Percentiles rank a stretch among this genome's conserved stretches.
Conservation (phyloP, 2,329 filamentous ascomycete species). For the Pseudonectria buxi region DNA sequence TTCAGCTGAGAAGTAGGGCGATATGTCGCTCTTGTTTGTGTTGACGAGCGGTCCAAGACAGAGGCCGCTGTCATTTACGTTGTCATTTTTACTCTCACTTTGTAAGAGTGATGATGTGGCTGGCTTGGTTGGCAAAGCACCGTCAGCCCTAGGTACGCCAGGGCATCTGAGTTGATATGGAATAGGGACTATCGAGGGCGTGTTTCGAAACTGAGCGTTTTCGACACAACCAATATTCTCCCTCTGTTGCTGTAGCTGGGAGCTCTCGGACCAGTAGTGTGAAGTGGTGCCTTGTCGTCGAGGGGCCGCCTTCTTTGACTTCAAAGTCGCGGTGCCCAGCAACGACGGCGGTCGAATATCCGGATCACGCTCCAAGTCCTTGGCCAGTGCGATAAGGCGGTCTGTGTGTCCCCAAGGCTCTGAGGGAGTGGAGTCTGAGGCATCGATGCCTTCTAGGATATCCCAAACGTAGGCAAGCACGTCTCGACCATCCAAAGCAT, state of each 20-base stretch:
- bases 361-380: conserved; percentile 20
- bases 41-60: conserved; percentile 1
- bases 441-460: conserved; percentile 11
- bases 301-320: background rate
- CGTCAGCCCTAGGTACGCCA: background rate
- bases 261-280: conserved; percentile 23
- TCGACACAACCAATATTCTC: conserved; percentile 11
- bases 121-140: background rate
- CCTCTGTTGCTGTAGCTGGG: conserved; percentile 7
- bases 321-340: conserved; percentile 1
- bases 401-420: conserved; percentile 30
- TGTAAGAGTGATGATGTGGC: background rate
- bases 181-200: conserved; percentile 3
- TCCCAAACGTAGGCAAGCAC: conserved; percentile 26
- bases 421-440: conserved; percentile 1
- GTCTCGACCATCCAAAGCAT: conserved; percentile 27
- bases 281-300: conserved; percentile 15
- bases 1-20: conserved; percentile 27
- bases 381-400: conserved; percentile 26
- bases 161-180: conserved; percentile 2
- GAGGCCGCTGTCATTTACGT: background rate
- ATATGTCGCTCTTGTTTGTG: conserved; percentile 13
- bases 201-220: conserved; percentile 2
- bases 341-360: conserved; percentile 10
- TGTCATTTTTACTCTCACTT: background rate